phyloP scores from a whole-genome alignment of 2,329 filamentous ascomycete species.

The Claviceps sp. region DNA sequence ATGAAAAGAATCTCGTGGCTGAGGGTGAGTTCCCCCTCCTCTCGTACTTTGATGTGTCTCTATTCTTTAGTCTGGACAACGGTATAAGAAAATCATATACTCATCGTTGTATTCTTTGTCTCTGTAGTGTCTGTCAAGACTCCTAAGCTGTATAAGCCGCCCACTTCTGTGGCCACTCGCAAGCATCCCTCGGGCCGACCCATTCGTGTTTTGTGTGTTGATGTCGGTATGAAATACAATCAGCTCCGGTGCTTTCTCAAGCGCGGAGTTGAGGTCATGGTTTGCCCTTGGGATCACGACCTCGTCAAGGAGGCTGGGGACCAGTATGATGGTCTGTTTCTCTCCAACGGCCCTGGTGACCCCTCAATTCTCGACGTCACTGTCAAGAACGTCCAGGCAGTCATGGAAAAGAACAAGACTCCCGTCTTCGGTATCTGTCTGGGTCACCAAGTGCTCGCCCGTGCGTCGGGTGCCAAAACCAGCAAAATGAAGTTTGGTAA shows the following conservation, averaged over 20 bases:
- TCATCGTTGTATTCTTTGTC: conserved; percentile 11
- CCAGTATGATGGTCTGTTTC: conserved; percentile 90
- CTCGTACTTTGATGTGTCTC: conserved; percentile 7
- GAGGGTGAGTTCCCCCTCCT: conserved; percentile 56
- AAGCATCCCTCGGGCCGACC: conserved; percentile 80
- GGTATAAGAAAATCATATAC: conserved; percentile 18
- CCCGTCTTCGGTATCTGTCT: conserved; percentile 95
- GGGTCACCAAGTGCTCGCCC: conserved; percentile 86
- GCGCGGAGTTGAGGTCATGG: conserved; percentile 83
- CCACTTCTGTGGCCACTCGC: conserved; percentile 54
- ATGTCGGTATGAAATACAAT: conserved; percentile 98
- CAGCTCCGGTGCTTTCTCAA: conserved; percentile 86
- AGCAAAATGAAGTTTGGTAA: conserved; percentile 99
- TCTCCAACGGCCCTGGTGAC: conserved; percentile 95
- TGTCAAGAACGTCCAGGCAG: conserved; percentile 63
- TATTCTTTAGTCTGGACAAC: not conserved
- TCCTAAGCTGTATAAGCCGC: conserved; percentile 75
- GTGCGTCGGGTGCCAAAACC: conserved; percentile 77
- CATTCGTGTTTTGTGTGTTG: conserved; percentile 79
- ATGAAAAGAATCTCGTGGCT: conserved; percentile 80
- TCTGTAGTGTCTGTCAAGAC: conserved; percentile 71
- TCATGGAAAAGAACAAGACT: conserved; percentile 64
- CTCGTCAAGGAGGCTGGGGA: conserved; percentile 63
- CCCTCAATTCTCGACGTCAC: conserved; percentile 73
- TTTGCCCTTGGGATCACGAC: conserved; percentile 94